Base-by-base conservation (phyloP, 176 grass and related monocot species). In the Carex littledalei region DNA sequence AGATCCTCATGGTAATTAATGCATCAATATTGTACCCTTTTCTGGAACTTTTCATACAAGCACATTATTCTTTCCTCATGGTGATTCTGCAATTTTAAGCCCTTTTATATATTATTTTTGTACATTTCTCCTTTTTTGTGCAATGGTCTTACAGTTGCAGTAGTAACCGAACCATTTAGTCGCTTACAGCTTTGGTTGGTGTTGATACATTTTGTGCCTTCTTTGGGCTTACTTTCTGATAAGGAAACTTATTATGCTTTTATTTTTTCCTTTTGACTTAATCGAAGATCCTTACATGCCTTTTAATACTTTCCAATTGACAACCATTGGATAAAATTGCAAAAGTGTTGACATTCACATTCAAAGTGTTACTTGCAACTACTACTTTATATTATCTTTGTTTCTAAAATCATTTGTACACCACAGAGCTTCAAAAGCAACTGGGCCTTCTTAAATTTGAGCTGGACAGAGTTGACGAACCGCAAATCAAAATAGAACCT, bases 361-460 rank as follows among this genome's bases (percentile, higher is more conserved):
- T 54, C 21, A 29, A 54, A 53, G 21, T 76, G 9, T 26, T 52
- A 52, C 7, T 24, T 75, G 72, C 60, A 62, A 50, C 20, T 75
- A 70, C 0, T 77, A 50, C 67, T 54, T 59, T 41, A 59, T 34
- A 34, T 52, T n/a, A 49, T 79, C 59, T 7, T 81, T 83, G 66
- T 89, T 7, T 70, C 84, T 80, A 86, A 76, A 20, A 13, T 2
- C 22, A 85, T 54, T 52, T 90, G 45, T 10, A 63, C 57, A 79
- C 72, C 89, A 64, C 74, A 94, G 92, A 87, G 78, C 72, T 84
- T 54, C 84, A 80, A 10, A 77, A 26, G 47, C 85, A 86, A 82
- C 59, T 74, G 57, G 49, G 50, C 9, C 67, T 83, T 82, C 88
- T 74, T 7, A 71, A 84, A 78, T 82, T 79, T 73, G 49, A 85